These are phyloP conservation scores for Fusarium poae DNA, from an alignment of 2,329 filamentous ascomycete species.

Conservation along the genomic window DNA sequence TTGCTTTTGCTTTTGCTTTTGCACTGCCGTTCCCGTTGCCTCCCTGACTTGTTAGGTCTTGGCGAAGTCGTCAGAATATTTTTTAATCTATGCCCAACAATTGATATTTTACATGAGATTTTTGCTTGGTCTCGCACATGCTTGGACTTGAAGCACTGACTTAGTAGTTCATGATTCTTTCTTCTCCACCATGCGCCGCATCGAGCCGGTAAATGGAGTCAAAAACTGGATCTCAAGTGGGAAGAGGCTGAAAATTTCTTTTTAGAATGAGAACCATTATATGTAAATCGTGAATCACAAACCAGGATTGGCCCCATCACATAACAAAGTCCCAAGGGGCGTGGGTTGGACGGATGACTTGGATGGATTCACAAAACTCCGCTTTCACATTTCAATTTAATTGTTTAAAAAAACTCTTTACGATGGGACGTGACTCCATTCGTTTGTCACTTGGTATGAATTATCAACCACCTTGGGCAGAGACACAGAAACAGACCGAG, in stretches of 20 bases:
- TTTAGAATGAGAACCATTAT: not conserved
- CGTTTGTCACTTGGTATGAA: not conserved
- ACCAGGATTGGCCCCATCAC: slow-evolving; percentile 38
- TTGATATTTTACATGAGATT: slow-evolving; percentile 7
- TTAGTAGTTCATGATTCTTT: slow-evolving; percentile 14
- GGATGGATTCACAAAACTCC: slow-evolving; percentile 16
- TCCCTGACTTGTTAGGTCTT: slow-evolving; percentile 17
- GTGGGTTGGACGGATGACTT: not conserved
- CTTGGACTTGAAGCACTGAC: slow-evolving; percentile 14
- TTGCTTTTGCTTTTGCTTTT: not conserved
- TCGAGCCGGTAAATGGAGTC: slow-evolving; percentile 24
- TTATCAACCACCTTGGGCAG: slow-evolving; percentile 16
- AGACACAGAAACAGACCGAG: slow-evolving; percentile 5
- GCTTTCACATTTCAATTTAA: slow-evolving; percentile 24
- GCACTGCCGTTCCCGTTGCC: not conserved
- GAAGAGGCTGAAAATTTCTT: slow-evolving; percentile 23
- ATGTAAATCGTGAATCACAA: slow-evolving; percentile 17
- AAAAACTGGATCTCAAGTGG: slow-evolving; percentile 22
- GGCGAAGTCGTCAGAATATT: slow-evolving; percentile 18
- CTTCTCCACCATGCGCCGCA: slow-evolving; percentile 35
- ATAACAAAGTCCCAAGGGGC: not conserved
- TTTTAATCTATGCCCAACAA: not conserved
- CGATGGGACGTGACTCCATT: slow-evolving; percentile 8
- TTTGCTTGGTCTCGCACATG: not conserved
- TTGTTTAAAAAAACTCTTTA: slow-evolving; percentile 11